Percentiles rank a stretch among this genome's conserved stretches.
Evolutionary conservation across 2,329 filamentous ascomycete genomes (phyloP).

Genomic region (Neonectria magnoliae): DNA sequence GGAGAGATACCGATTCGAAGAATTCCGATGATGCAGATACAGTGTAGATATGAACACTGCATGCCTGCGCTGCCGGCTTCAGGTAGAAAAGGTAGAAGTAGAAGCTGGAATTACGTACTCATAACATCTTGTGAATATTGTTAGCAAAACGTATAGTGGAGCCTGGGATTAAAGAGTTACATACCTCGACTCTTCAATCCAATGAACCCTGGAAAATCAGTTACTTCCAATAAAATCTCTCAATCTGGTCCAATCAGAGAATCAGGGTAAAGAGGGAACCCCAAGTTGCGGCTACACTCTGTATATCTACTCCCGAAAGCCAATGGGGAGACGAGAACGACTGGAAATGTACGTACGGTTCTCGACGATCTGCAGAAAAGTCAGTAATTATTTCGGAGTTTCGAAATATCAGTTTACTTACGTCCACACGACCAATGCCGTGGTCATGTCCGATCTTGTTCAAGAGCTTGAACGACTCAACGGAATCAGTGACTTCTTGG

Average conservation of each 20-base stretch:
- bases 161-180: neutral
- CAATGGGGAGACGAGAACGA: too few relatives aligned
- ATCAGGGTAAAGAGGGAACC: too few relatives aligned
- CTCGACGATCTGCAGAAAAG: slow-evolving; percentile 53
- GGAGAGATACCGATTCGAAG: neutral
- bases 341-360: slow-evolving; percentile 27
- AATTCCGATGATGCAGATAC: neutral
- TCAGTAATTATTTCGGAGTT: neutral
- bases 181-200: slow-evolving; percentile 60
- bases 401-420: slow-evolving; percentile 15
- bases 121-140: neutral
- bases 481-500: slow-evolving; percentile 68
- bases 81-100: slow-evolving; percentile 43
- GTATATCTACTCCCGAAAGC: too few relatives aligned
- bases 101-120: slow-evolving; percentile 55
- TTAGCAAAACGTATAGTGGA: neutral
- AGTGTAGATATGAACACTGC: neutral
- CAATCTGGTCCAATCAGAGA: neutral
- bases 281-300: too few relatives aligned
- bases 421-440: slow-evolving; percentile 73
- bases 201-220: slow-evolving; percentile 37
- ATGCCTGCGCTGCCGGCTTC: neutral
- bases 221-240: neutral
- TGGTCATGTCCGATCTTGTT: slow-evolving; percentile 72
- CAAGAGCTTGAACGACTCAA: slow-evolving; percentile 72